Conservation (phyloP, 768 basidiomycete genomes). For the Crepidotus variabilis region DNA sequence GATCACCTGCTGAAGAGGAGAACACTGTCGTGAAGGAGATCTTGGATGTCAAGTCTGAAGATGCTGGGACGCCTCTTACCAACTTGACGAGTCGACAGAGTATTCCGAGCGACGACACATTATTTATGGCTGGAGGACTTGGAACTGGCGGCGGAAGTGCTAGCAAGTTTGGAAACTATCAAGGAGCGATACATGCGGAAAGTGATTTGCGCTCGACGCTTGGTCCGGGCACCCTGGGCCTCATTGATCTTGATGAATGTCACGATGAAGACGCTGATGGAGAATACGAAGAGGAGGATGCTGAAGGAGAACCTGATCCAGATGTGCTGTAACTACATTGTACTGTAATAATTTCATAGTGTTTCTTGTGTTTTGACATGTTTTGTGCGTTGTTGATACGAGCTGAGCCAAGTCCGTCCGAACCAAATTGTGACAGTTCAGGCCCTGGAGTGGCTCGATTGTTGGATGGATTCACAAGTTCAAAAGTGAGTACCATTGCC, state of each 20-base stretch:
- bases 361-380: constrained; percentile 18
- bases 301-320: constrained; percentile 14
- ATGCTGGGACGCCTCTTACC: constrained; percentile 46
- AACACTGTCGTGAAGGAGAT: constrained; percentile 3
- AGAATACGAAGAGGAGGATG: constrained; percentile 31
- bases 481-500: constrained; percentile 31
- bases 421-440: constrained; percentile 15
- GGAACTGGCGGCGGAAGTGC: no score
- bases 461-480: constrained; percentile 32
- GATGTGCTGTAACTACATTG: constrained; percentile 11
- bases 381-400: constrained; percentile 20
- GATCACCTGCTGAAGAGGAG: neutral
- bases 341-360: constrained; percentile 1
- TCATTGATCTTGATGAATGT: constrained; percentile 30
- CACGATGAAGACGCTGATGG: constrained; percentile 43
- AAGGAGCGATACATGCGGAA: constrained; percentile 20
- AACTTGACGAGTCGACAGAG: constrained; percentile 51
- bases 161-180: no score
- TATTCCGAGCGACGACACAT: constrained; percentile 55
- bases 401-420: constrained; percentile 11
- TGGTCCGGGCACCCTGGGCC: no score
- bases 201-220: constrained; percentile 24
- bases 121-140: constrained; percentile 35
- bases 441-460: constrained; percentile 36
- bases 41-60: constrained; percentile 47